Percentiles rank a stretch among this genome's conserved stretches.
phyloP scores from a whole-genome alignment of 1,139 yeast genomes.

The Taphrina pruni region DNA sequence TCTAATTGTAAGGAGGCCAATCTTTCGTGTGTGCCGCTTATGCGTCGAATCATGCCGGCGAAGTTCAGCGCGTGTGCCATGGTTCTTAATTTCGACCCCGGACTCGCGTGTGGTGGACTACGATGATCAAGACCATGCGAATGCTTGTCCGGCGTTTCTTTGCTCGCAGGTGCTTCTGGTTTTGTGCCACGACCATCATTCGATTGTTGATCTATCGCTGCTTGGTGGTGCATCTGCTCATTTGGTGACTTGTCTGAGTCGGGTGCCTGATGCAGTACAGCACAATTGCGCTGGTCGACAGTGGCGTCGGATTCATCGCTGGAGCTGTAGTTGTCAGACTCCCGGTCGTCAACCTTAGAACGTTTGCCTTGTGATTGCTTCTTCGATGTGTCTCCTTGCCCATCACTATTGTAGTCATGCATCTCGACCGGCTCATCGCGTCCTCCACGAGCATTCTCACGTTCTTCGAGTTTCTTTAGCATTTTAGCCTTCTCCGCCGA shows the following conservation, averaged over 20 bases:
- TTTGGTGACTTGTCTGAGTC: neutral
- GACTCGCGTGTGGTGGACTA: neutral
- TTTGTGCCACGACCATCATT: neutral
- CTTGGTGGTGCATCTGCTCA: neutral
- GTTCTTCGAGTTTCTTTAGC: constrained; percentile 10
- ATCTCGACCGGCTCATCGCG: neutral
- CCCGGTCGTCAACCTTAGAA: neutral
- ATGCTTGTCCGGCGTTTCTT: neutral
- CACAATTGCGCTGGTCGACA: neutral
- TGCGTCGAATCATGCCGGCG: constrained; percentile 18
- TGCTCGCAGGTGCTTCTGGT: neutral
- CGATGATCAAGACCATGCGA: neutral
- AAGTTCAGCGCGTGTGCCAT: constrained; percentile 25
- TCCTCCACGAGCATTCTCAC: neutral
- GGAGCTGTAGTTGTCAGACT: constrained; percentile 1
- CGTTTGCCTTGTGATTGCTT: neutral
- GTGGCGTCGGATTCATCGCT: constrained; percentile 18
- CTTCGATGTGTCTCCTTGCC: neutral
- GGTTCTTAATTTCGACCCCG: constrained; percentile 1
- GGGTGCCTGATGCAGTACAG: neutral
- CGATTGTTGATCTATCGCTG: neutral
- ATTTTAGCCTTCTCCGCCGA: constrained; percentile 51
- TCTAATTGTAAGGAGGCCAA: neutral
- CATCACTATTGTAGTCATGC: constrained; percentile 4
- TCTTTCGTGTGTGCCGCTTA: constrained; percentile 14